Evolutionary conservation across 163 green algal species (phyloP), one percentile per base, ranked within the genome.

Genomic region (Chlamydomonas reinhardtii): DNA sequence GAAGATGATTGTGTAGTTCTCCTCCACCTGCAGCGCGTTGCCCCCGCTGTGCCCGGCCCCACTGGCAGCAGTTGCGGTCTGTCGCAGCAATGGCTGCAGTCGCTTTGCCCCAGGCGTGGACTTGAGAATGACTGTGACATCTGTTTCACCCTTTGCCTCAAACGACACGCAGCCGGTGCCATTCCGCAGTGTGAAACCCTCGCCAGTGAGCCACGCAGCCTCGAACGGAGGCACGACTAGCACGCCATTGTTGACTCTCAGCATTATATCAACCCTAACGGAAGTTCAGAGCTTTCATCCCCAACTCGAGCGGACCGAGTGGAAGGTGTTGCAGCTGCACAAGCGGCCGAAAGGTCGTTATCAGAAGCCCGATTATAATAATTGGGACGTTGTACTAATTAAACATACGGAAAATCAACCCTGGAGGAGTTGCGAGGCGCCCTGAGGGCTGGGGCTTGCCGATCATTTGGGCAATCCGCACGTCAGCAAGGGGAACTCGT

Each of bases 1-100:
- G 29, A 99, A 85, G 15, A 98, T 98, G 62, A 99, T 86, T 4
- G 95, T 98, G 88, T 99, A 99, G 85, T 97, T 96, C 65, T 86
- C 74, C 61, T 97, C 93, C 0, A 95, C 87, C 27, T 86, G 80
- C 8, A 86, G 80, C 29, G 70, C 80, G 70, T 86, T 86, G 43
- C 80, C 79, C 15, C 68, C 80, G 48, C 48, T 56, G 25, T 71
- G 39, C 17, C 73, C 59, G 5, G n/a, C 54, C 2, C n/a, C 73
- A 31, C 31, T 65, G 32, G 76, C 72, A 54, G 76, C 0, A 34
- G 19, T 71, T 11, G 74, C 27, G 16, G 66, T 71, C 34, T 88
- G 31, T 87, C 32, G 34, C 71, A 52, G 66, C 6, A 94, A 76
- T 48, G 96, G 93, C 89, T 98, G 95, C 92, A 94, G 96, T 0